Percentiles rank a stretch among this genome's conserved stretches.
These are phyloP conservation scores for Solanum pinnatisectum DNA, from an alignment of 257 asterid species.

Conservation along the genomic window DNA sequence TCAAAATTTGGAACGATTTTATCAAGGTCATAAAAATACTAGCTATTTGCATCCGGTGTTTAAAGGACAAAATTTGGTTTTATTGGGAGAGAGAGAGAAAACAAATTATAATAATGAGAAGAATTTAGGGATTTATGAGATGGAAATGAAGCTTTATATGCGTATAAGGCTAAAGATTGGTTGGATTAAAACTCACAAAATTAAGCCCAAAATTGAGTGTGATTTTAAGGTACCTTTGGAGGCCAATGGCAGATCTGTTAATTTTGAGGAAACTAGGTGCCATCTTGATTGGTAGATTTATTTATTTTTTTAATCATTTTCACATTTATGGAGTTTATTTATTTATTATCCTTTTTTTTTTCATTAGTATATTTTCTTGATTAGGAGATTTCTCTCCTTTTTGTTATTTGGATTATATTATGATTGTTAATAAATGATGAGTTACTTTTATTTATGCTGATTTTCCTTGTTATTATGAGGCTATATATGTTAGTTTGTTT, in stretches of 20 bases:
- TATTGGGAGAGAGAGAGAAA: slow-evolving; percentile 35
- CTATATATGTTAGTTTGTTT: not conserved
- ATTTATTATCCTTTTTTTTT: not conserved
- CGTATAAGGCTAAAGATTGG: slow-evolving; percentile 37
- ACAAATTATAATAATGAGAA: slow-evolving; percentile 13
- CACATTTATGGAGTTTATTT: not conserved
- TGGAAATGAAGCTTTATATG: slow-evolving; percentile 48
- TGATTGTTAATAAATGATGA: not conserved
- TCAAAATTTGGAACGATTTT: slow-evolving; percentile 30
- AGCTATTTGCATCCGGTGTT: slow-evolving; percentile 19
- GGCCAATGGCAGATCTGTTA: slow-evolving; percentile 31
- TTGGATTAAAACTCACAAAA: slow-evolving; percentile 31
- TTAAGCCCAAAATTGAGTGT: slow-evolving; percentile 72
- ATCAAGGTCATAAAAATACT: slow-evolving; percentile 52
- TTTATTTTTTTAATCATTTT: not conserved
- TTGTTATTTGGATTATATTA: not conserved
- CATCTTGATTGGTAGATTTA: slow-evolving; percentile 53
- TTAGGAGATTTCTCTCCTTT: not conserved
- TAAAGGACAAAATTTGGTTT: slow-evolving; percentile 26
- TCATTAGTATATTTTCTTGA: not conserved
- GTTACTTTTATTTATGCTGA: not conserved
- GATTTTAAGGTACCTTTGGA: slow-evolving; percentile 47
- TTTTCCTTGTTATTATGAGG: not conserved
- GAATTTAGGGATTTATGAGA: slow-evolving; percentile 18
- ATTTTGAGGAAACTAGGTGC: slow-evolving; percentile 34